Base-by-base conservation (phyloP, 1,284 basidiomycete species). In the Cryptococcus sp. region DNA sequence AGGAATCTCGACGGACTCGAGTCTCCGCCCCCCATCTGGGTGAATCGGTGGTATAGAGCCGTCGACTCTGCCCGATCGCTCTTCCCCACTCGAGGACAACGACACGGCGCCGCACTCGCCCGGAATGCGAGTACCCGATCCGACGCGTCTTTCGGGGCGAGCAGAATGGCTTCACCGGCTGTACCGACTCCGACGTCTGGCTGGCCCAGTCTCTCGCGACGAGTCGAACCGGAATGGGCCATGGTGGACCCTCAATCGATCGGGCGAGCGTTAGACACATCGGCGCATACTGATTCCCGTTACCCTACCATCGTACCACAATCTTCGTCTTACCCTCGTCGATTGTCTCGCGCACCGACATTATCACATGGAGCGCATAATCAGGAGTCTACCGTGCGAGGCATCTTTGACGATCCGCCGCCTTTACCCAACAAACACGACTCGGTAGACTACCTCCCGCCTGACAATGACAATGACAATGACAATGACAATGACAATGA, bases 1-100 rank as follows among this genome's bases (percentile, higher is more conserved):
- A n/a, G n/a, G n/a, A n/a, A n/a, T n/a, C n/a, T n/a, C 24, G 38
- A 33, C 12, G 21, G 45, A 16, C 28, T 50, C 4, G 51, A 48
- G 34, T 46, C 59, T 16, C 56, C 59, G 11, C 52, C 53, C 2
- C 58, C 53, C 11, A 59, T 66, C 40, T 68, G 65, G 65, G 60
- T 65, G 1, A 56, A 62, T 47, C 54, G 48, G 22, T 64, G 62
- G 26, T 60, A 59, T 24, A 50, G 59, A 3, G 58, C 52, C 6
- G 44, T 58, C 2, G 57, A 53, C 23, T 47, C 45, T 21, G 49
- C 60, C 16, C 57, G 47, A 34, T 48, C 53, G 3, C 26, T 60
- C 28, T 59, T 66, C 19, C 63, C 65, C 1, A 60, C 52, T 21
- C 22, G 59, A n/a, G 59, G 62, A 12, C 51, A 56, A 36, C 47